Evolutionary conservation across 2,329 filamentous ascomycete species (phyloP).

Genomic region (Bisporella sp.): DNA sequence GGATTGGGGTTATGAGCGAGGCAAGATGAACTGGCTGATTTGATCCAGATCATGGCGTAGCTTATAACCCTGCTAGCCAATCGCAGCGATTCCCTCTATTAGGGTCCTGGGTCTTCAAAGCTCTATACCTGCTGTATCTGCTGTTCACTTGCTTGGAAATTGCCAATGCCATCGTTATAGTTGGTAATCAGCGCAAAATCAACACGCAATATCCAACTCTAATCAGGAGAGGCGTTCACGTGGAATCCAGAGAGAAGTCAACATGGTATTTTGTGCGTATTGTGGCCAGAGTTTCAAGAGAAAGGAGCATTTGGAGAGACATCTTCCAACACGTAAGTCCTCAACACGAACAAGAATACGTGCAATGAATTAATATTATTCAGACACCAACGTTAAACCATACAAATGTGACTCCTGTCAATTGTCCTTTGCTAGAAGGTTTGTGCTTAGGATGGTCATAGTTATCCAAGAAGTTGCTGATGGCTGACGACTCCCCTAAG

Average conservation of each 20-base stretch:
- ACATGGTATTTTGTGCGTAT: slow-evolving; percentile 44
- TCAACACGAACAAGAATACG: background rate
- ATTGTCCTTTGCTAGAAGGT: slow-evolving; percentile 44
- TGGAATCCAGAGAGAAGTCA: background rate
- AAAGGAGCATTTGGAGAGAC: slow-evolving; percentile 50
- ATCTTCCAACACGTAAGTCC: slow-evolving; percentile 43
- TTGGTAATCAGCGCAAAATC: background rate
- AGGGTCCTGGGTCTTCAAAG: background rate
- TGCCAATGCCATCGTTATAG: background rate
- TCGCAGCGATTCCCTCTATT: background rate
- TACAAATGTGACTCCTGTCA: slow-evolving; percentile 42
- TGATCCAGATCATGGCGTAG: background rate
- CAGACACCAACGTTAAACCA: slow-evolving; percentile 50
- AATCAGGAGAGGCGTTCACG: too few relatives aligned
- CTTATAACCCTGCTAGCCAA: background rate
- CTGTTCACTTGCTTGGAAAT: background rate
- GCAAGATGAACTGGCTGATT: background rate
- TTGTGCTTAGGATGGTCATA: slow-evolving; percentile 8
- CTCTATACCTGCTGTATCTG: background rate
- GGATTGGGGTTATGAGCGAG: background rate
- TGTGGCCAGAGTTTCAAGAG: slow-evolving; percentile 48
- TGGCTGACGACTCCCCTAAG: slow-evolving; percentile 14
- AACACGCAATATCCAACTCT: background rate
- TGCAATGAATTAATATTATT: background rate
- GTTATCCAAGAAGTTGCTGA: too few relatives aligned